Evolutionary conservation across 257 asterid genomes (phyloP).

Genomic region (Solanum bulbocastanum): DNA sequence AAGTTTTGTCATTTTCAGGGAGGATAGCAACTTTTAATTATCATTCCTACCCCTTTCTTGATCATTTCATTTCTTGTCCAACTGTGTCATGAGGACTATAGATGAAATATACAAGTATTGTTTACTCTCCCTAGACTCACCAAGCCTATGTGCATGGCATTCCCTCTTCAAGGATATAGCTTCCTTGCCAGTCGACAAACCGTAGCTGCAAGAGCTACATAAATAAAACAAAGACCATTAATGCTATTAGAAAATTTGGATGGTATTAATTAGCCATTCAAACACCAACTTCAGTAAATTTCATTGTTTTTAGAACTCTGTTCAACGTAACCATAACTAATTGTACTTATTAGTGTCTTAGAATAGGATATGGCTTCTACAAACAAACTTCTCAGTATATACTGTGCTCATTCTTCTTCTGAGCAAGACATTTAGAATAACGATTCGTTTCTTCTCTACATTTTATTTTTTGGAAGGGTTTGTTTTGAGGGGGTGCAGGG

Average conservation of each 20-base stretch:
- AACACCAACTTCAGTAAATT: background rate
- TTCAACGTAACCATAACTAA: background rate
- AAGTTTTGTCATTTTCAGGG: background rate
- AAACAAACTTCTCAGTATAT: background rate
- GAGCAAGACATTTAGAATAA: background rate
- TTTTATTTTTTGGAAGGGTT: background rate
- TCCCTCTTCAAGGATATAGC: conserved; percentile 42
- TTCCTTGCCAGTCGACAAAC: conserved; percentile 58
- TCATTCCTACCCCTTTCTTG: background rate
- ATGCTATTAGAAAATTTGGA: background rate
- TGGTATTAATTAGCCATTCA: background rate
- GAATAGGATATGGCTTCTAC: background rate
- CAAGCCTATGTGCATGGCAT: conserved; percentile 55
- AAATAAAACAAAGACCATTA: background rate
- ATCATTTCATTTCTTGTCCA: background rate
- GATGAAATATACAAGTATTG: background rate
- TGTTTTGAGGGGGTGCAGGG: background rate
- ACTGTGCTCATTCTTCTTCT: background rate
- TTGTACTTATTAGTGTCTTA: background rate
- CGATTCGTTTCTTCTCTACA: background rate
- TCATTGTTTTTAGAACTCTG: background rate
- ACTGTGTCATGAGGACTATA: background rate
- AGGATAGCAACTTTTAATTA: background rate
- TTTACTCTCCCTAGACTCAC: conserved; percentile 24
- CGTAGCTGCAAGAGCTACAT: conserved; percentile 62